A percentile compares a stretch with the other conserved stretches of the same genome.
Conservation (phyloP, 2,329 filamentous ascomycete genomes). For the Fusarium robinianum region DNA sequence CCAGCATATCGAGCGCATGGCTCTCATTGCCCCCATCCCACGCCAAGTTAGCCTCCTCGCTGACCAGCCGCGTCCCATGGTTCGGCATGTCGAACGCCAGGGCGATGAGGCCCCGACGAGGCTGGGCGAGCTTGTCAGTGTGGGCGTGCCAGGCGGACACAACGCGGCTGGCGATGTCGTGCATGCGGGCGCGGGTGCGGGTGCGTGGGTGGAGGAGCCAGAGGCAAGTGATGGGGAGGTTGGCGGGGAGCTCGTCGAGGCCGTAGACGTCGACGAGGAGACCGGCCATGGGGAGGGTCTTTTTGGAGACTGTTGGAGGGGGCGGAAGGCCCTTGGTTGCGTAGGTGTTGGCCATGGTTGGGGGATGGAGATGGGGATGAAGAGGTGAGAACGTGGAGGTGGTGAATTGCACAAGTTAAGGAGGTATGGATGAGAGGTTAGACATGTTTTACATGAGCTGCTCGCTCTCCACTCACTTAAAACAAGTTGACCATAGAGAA, state of each 20-base stretch:
- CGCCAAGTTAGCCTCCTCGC: slow-evolving; percentile 70
- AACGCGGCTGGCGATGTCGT: slow-evolving; percentile 68
- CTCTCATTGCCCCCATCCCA: slow-evolving; percentile 79
- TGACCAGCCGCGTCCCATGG: slow-evolving; percentile 76
- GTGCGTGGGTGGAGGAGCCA: slow-evolving; percentile 89
- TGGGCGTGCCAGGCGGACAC: slow-evolving; percentile 69
- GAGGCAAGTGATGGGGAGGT: slow-evolving; percentile 71
- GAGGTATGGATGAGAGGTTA: too few species aligned
- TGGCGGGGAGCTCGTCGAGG: slow-evolving; percentile 68
- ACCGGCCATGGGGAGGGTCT: slow-evolving; percentile 73
- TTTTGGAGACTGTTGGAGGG: slow-evolving; percentile 61
- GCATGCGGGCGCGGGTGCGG: slow-evolving; percentile 73
- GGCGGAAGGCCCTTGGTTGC: slow-evolving; percentile 45
- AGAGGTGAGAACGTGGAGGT: slow-evolving; percentile 4
- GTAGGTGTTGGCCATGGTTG: slow-evolving; percentile 38
- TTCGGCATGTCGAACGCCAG: slow-evolving; percentile 92
- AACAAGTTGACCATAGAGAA: too few species aligned
- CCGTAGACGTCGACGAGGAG: slow-evolving; percentile 82
- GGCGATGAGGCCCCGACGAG: slow-evolving; percentile 75
- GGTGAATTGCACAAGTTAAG: slow-evolving; percentile 9
- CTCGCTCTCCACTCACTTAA: too few species aligned
- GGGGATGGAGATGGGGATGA: slow-evolving; percentile 1
- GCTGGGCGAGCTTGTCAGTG: slow-evolving; percentile 31
- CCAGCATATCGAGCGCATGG: slow-evolving; percentile 94
- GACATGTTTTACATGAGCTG: too few species aligned